These are phyloP conservation scores for Pelargonium citronellum DNA, from an alignment of 441 rosid genomes.

Conservation along the genomic window DNA sequence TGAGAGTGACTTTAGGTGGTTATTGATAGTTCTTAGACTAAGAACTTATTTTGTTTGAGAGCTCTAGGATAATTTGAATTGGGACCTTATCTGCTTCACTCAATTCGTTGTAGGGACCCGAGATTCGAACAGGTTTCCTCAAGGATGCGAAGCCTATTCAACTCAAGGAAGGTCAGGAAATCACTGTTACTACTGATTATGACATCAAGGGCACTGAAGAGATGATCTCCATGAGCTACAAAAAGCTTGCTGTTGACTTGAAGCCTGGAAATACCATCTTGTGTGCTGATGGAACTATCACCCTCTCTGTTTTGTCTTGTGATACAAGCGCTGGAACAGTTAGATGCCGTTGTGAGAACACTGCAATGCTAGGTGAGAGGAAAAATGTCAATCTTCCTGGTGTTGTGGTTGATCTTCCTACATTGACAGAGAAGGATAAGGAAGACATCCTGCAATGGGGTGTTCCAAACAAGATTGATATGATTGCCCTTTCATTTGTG, in stretches of 20 bases:
- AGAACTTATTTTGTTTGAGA: too few relatives aligned
- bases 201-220: slow-evolving; percentile 65
- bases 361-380: slow-evolving; percentile 86
- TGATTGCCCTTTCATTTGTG: slow-evolving; percentile 92
- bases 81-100: background rate
- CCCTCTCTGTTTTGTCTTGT: slow-evolving; percentile 68
- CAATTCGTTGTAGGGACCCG: slow-evolving; percentile 61
- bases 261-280: slow-evolving; percentile 79
- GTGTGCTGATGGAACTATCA: slow-evolving; percentile 89
- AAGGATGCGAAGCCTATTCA: slow-evolving; percentile 77
- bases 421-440: slow-evolving; percentile 87
- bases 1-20: too few relatives aligned
- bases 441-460: slow-evolving; percentile 91
- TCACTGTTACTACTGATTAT: slow-evolving; percentile 74
- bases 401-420: slow-evolving; percentile 87
- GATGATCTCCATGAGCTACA: slow-evolving; percentile 84
- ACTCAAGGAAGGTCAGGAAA: slow-evolving; percentile 70
- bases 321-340: slow-evolving; percentile 60
- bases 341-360: slow-evolving; percentile 76
- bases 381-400: slow-evolving; percentile 96
- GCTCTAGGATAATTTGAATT: too few relatives aligned
- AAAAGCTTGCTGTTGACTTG: slow-evolving; percentile 67
- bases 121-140: slow-evolving; percentile 91
- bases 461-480: slow-evolving; percentile 79
- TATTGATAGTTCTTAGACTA: too few relatives aligned